Evolutionary conservation across 2,329 filamentous ascomycete genomes (phyloP).

Genomic region (Chrysoporthe puriensis): DNA sequence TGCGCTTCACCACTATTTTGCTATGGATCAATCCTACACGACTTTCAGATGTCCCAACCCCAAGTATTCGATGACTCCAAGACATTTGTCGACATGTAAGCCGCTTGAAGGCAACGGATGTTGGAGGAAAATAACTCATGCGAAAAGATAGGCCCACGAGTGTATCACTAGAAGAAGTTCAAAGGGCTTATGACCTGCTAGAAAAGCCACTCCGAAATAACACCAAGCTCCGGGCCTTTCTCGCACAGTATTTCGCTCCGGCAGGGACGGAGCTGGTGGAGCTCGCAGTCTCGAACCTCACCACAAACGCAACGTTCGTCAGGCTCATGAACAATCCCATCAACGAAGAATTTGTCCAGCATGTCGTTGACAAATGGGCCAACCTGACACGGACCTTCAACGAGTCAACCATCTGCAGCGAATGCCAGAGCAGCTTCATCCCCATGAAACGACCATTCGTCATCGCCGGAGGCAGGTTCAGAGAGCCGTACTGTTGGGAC

Average conservation of each 20-base stretch:
- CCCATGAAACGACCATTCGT: slow-evolving; percentile 70
- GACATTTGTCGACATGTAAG: slow-evolving; percentile 71
- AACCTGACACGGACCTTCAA: slow-evolving; percentile 65
- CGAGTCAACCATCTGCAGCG: slow-evolving; percentile 56
- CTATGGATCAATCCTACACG: slow-evolving; percentile 63
- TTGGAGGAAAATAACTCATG: not conserved
- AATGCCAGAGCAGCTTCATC: slow-evolving; percentile 68
- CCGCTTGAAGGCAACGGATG: slow-evolving; percentile 17
- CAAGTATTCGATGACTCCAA: slow-evolving; percentile 69
- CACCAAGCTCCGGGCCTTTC: slow-evolving; percentile 63
- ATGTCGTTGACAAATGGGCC: slow-evolving; percentile 73
- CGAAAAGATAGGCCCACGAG: slow-evolving; percentile 56
- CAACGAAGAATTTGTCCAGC: slow-evolving; percentile 61
- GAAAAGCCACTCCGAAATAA: slow-evolving; percentile 65
- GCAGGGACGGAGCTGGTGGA: slow-evolving; percentile 65
- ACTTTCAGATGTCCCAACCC: slow-evolving; percentile 61
- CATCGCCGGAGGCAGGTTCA: slow-evolving; percentile 72
- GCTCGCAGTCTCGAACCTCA: slow-evolving; percentile 54
- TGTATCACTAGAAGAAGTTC: slow-evolving; percentile 61
- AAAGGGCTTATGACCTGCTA: slow-evolving; percentile 63
- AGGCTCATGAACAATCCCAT: slow-evolving; percentile 59
- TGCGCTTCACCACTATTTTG: slow-evolving; percentile 72
- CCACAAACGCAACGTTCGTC: slow-evolving; percentile 62
- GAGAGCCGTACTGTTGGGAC: slow-evolving; percentile 74
- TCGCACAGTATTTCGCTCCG: slow-evolving; percentile 64